A percentile compares a stretch with the other conserved stretches of the same genome.
phyloP scores from a whole-genome alignment of 2,329 filamentous ascomycete species.

The Celoporthe dispersa region DNA sequence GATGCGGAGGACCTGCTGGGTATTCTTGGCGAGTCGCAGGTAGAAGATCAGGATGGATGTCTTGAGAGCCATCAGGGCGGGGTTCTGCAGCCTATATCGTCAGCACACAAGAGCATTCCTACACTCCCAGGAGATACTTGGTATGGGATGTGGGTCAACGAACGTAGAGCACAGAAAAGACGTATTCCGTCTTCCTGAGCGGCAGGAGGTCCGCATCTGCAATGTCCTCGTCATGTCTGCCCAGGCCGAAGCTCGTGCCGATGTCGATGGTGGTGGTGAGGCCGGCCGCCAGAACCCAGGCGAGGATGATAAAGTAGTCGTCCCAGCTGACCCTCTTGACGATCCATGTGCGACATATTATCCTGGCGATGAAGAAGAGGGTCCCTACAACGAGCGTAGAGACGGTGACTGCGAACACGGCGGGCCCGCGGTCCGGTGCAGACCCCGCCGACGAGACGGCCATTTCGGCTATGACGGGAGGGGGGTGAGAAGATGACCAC shows the following conservation, averaged over 20 bases:
- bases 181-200: slow-evolving; percentile 65
- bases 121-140: not conserved
- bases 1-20: slow-evolving; percentile 74
- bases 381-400: slow-evolving; percentile 71
- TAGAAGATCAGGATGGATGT: slow-evolving; percentile 94
- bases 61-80: slow-evolving; percentile 87
- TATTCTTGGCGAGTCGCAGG: slow-evolving; percentile 78
- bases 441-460: slow-evolving; percentile 33
- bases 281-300: slow-evolving; percentile 75
- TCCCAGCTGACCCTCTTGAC: slow-evolving; percentile 74
- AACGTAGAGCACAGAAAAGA: slow-evolving; percentile 67
- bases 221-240: slow-evolving; percentile 69
- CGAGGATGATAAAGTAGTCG: slow-evolving; percentile 79
- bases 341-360: slow-evolving; percentile 74
- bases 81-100: slow-evolving; percentile 61
- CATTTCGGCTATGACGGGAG: slow-evolving; percentile 17
- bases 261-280: slow-evolving; percentile 69
- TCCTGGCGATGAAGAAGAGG: slow-evolving; percentile 74
- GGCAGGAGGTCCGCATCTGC: slow-evolving; percentile 48
- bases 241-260: slow-evolving; percentile 67
- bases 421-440: slow-evolving; percentile 57
- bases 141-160: slow-evolving; percentile 33
- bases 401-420: slow-evolving; percentile 72
- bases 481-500: not conserved
- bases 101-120: slow-evolving; percentile 22